These are phyloP conservation scores for Saccharomyces eubayanus DNA, from an alignment of 805 yeast species.

Conservation along the genomic window DNA sequence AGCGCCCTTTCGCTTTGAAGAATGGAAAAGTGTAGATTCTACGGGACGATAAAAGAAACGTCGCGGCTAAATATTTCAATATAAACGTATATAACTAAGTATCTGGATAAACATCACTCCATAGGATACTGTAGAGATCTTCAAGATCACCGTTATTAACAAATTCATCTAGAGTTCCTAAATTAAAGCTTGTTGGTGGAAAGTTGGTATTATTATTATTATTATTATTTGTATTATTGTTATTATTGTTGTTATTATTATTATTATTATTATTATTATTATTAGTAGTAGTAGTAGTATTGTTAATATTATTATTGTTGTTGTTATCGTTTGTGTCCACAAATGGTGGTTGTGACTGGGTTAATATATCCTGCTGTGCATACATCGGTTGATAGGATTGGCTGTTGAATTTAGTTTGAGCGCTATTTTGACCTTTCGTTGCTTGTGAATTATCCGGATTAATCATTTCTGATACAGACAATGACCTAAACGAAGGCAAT, in stretches of 20 bases:
- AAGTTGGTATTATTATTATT: not conserved
- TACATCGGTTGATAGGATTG: not conserved
- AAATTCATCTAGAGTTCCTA: conserved; percentile 30
- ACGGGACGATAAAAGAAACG: too few relatives aligned
- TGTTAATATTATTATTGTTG: not conserved
- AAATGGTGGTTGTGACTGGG: not conserved
- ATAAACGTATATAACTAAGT: not conserved
- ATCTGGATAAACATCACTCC: conserved; percentile 23
- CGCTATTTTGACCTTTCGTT: not conserved
- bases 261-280: not conserved
- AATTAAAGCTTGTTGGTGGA: conserved; percentile 9
- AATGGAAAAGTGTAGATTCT: not conserved
- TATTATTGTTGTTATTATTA: not conserved
- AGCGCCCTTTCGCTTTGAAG: not conserved
- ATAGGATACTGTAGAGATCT: conserved; percentile 23
- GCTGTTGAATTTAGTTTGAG: not conserved
- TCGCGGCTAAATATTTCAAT: not conserved
- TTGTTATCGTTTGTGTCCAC: not conserved
- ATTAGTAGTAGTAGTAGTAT: too few relatives aligned
- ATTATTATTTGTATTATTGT: not conserved
- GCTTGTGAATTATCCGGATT: not conserved
- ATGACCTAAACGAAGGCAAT: not conserved
- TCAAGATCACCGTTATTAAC: conserved; percentile 23
- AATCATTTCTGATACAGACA: not conserved
- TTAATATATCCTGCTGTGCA: not conserved